Percentiles rank a stretch among this genome's conserved stretches.
Evolutionary conservation across 169 alveolate genomes (phyloP).

Genomic region (Plasmodium gaboni): DNA sequence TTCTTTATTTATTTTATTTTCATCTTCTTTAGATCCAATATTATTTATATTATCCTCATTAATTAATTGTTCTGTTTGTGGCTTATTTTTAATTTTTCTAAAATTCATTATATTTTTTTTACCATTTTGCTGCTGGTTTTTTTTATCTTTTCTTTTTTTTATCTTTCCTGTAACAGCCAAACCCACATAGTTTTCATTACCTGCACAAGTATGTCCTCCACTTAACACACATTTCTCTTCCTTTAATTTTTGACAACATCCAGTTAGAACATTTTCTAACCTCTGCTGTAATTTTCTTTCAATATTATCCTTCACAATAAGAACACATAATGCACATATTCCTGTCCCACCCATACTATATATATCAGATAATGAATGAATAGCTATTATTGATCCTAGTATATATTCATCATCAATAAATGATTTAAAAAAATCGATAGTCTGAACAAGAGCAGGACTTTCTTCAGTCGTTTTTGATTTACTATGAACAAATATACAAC

Average conservation of each 20-base stretch:
- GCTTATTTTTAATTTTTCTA: neutral
- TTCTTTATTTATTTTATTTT: constrained; percentile 4
- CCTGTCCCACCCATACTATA: constrained; percentile 78
- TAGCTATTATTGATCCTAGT: constrained; percentile 71
- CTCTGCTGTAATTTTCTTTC: constrained; percentile 74
- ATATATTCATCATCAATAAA: constrained; percentile 77
- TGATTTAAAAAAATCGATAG: constrained; percentile 73
- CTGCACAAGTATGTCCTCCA: constrained; percentile 79
- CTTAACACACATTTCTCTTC: constrained; percentile 76
- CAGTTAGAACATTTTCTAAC: constrained; percentile 67
- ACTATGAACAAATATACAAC: constrained; percentile 75
- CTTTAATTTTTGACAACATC: constrained; percentile 69
- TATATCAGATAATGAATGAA: constrained; percentile 73
- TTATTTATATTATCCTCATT: neutral
- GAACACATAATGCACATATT: constrained; percentile 69
- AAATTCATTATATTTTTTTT: neutral
- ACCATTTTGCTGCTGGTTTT: neutral
- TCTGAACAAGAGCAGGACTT: constrained; percentile 75
- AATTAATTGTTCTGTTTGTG: neutral
- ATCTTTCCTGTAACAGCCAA: constrained; percentile 76
- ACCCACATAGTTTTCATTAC: constrained; percentile 74
- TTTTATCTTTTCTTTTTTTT: constrained; percentile 20
- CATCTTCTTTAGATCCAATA: neutral
- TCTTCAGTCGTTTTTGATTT: constrained; percentile 47
- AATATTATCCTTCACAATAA: constrained; percentile 74